Evolutionary conservation across 1,284 basidiomycete genomes (phyloP).

Genomic region (Thecaphora thlaspeos): DNA sequence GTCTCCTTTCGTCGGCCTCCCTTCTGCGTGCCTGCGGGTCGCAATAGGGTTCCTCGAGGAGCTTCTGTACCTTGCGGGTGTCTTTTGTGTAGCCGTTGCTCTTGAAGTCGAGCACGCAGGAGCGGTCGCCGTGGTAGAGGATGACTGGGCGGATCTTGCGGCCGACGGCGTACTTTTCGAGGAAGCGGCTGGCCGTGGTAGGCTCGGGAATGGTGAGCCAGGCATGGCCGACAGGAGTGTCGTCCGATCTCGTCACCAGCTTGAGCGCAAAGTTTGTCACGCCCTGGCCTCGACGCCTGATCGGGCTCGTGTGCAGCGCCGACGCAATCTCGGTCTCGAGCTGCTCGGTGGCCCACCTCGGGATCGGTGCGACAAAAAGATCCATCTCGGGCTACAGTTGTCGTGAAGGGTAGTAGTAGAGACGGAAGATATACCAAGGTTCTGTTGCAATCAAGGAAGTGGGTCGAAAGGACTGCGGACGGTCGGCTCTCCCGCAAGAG

Average conservation of each 20-base stretch:
- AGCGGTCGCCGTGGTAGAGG: constrained; percentile 4
- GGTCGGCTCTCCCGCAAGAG: too few species aligned
- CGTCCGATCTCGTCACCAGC: constrained; percentile 1
- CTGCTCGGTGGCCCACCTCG: constrained; percentile 21
- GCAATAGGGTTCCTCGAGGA: constrained; percentile 9
- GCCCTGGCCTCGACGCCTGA: constrained; percentile 4
- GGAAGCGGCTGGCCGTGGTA: constrained; percentile 15
- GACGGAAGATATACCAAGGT: too few species aligned
- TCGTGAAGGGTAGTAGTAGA: too few species aligned
- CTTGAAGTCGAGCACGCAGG: constrained; percentile 12
- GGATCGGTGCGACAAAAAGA: constrained; percentile 11
- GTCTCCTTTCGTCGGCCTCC: neutral
- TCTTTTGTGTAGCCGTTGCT: constrained; percentile 11
- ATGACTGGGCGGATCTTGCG: constrained; percentile 4
- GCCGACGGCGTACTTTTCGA: constrained; percentile 6
- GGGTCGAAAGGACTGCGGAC: too few species aligned
- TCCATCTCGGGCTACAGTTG: constrained; percentile 10
- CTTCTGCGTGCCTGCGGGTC: constrained; percentile 8
- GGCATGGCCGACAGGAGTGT: constrained; percentile 11
- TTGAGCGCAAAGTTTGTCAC: constrained; percentile 17
- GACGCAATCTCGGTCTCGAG: constrained; percentile 14
- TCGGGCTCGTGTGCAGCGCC: constrained; percentile 16
- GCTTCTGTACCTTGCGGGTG: constrained; percentile 1
- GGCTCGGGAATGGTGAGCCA: constrained; percentile 18
- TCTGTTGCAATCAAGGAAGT: too few species aligned